A percentile compares a stretch with the other conserved stretches of the same genome.
These are phyloP conservation scores for Vachellia collinsii DNA, from an alignment of 306 rosid genomes.

Conservation along the genomic window DNA sequence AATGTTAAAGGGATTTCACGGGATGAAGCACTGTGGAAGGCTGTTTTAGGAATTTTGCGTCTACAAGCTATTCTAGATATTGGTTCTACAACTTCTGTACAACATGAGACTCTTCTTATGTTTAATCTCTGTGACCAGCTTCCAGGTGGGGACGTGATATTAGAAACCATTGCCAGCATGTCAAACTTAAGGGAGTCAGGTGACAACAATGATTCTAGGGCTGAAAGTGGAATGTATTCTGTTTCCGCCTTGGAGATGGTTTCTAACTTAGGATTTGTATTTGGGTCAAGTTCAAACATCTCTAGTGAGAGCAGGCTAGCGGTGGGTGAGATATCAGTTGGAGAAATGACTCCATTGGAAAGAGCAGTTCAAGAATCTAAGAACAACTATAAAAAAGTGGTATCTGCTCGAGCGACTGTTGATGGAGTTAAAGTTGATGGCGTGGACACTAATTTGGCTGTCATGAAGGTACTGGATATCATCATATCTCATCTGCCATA, in stretches of 20 bases:
- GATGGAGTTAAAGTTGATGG: slow-evolving; percentile 98
- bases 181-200: slow-evolving; percentile 53
- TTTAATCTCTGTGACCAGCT: slow-evolving; percentile 92
- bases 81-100: slow-evolving; percentile 50
- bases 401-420: slow-evolving; percentile 83
- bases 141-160: slow-evolving; percentile 96
- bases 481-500: slow-evolving; percentile 19
- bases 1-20: slow-evolving; percentile 67
- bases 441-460: slow-evolving; percentile 86
- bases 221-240: slow-evolving; percentile 72
- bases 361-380: slow-evolving; percentile 77
- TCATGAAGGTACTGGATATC: slow-evolving; percentile 79
- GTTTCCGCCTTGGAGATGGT: slow-evolving; percentile 78
- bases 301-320: slow-evolving; percentile 61
- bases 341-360: slow-evolving; percentile 80
- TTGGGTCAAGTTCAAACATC: slow-evolving; percentile 67
- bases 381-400: slow-evolving; percentile 76
- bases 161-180: slow-evolving; percentile 86
- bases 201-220: slow-evolving; percentile 42
- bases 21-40: slow-evolving; percentile 87
- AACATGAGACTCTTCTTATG: slow-evolving; percentile 72
- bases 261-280: slow-evolving; percentile 75
- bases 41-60: slow-evolving; percentile 89
- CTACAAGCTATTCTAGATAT: slow-evolving; percentile 86
- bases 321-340: slow-evolving; percentile 94